Base-by-base conservation (phyloP, 2,329 filamentous ascomycete genomes). In the Conoideocrella luteorostrata region DNA sequence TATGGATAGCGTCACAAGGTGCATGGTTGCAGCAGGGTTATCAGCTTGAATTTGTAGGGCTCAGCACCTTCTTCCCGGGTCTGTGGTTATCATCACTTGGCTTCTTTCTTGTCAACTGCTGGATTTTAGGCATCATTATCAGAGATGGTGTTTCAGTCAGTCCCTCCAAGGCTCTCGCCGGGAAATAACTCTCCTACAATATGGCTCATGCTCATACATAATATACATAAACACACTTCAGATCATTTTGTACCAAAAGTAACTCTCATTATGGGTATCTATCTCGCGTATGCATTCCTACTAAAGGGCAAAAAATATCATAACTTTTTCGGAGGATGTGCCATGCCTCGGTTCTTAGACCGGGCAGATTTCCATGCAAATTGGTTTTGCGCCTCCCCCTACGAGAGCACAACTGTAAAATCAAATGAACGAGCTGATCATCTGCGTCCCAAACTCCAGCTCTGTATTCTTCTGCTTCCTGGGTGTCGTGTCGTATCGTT, bases 31-130 rank as follows among this genome's bases (percentile, higher is more conserved):
- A 83, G 53, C 83, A 86, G 62, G 88, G 75, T 2, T 95, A 79
- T 59, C 69, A 74, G 47, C 77, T 93, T 2, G 87, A 93, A 60
- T 91, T 91, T 50, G 65, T 95, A 3, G 93, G 91, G 0, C 57
- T 72, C 18, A 91, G 88, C 49, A 90, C 85, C 0, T 98, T 96
- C 59, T 75, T 88, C 9, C 89, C 90, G 0, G 89, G 89, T 0
- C 68, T 98, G 1, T 97, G 88, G 80, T 50, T 77, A 0, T 74
- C 88, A 0, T 84, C 86, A 0, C 62, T 95, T 12, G 67, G 68
- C 0, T 97, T 98, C 67, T 97, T 96, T 60, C 62, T 80, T 2
- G 77, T 89, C 13, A 97, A 98, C 61, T 83, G 82, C 53, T 94
- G 88, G 81, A 87, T 97, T 43, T 61, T 98, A 30, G 86, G 87